These are phyloP conservation scores for Lupinus albus DNA, from an alignment of 306 rosid species.

Conservation along the genomic window DNA sequence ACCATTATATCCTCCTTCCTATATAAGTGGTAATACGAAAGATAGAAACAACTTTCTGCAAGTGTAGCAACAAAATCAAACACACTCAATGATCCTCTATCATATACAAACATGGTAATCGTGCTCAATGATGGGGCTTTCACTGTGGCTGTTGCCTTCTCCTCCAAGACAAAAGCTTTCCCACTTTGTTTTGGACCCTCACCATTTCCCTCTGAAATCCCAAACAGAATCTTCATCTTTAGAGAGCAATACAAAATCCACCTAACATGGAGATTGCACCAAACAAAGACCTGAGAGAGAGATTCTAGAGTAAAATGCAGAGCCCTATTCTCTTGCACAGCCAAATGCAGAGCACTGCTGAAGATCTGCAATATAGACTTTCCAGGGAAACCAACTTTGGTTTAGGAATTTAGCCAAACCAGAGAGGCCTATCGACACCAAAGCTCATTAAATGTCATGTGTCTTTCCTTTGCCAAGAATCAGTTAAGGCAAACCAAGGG, in stretches of 20 bases:
- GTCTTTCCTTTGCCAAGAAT: conserved; percentile 24
- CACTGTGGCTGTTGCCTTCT: too few species aligned
- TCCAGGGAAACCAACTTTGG: conserved; percentile 36
- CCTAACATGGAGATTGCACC: conserved; percentile 71
- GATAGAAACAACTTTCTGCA: neutral
- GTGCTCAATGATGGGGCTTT: too few species aligned
- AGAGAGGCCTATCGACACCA: conserved; percentile 43
- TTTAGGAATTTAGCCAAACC: conserved; percentile 48
- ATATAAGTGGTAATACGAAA: neutral
- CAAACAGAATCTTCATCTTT: too few species aligned
- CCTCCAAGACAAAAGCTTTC: too few species aligned
- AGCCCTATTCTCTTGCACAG: conserved; percentile 64
- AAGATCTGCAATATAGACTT: conserved; percentile 11
- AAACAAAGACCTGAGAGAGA: conserved; percentile 62
- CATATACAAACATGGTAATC: too few species aligned
- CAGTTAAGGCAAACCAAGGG: too few species aligned
- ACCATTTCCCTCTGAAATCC: too few species aligned
- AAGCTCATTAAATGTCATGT: conserved; percentile 50
- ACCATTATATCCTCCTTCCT: neutral
- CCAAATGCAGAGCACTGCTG: conserved; percentile 41
- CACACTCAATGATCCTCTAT: too few species aligned
- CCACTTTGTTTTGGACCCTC: too few species aligned
- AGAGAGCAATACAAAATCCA: conserved; percentile 4
- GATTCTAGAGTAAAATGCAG: too few species aligned
- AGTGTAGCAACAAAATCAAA: too few species aligned